Percentiles rank a stretch among this genome's conserved stretches.
phyloP scores from a whole-genome alignment of 1,284 basidiomycete genomes.

The Pyrrhoderma lamaoense region DNA sequence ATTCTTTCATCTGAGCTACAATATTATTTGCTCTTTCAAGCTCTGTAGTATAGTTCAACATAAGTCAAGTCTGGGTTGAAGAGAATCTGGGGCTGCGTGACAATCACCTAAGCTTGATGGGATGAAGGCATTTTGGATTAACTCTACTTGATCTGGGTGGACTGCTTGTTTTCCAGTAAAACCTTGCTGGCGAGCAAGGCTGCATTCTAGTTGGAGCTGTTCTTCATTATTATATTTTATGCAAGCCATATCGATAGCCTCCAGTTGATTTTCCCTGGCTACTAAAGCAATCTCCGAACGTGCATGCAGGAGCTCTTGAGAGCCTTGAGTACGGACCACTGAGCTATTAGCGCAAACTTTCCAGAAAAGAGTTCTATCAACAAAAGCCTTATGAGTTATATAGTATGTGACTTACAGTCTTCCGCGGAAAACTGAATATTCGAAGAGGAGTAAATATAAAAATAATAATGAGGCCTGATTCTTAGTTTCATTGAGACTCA shows the following conservation, averaged over 20 bases:
- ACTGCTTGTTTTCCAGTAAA: conserved; percentile 96
- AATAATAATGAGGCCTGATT: conserved; percentile 14
- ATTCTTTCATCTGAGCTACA: conserved; percentile 51
- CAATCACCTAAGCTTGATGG: conserved; percentile 68
- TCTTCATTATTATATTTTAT: conserved; percentile 79
- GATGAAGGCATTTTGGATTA: conserved; percentile 72
- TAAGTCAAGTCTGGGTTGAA: no score
- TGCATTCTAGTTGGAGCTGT: conserved; percentile 68
- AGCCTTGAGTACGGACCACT: conserved; percentile 70
- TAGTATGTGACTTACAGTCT: conserved; percentile 56
- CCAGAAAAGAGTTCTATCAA: no score
- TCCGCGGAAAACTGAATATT: conserved; percentile 75
- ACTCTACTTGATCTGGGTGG: conserved; percentile 79
- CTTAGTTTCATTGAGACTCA: no score
- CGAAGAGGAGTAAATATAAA: conserved; percentile 1
- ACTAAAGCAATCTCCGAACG: conserved; percentile 80
- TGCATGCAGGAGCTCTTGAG: conserved; percentile 76
- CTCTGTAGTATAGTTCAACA: no score
- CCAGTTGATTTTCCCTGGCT: conserved; percentile 78
- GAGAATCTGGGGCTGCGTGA: conserved; percentile 10
- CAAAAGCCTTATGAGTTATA: conserved; percentile 8
- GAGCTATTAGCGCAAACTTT: conserved; percentile 81
- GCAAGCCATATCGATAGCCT: conserved; percentile 92
- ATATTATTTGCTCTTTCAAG: conserved; percentile 75
- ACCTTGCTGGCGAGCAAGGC: conserved; percentile 71